phyloP scores from a whole-genome alignment of 2,329 filamentous ascomycete species.

The Boeremia exigua region DNA sequence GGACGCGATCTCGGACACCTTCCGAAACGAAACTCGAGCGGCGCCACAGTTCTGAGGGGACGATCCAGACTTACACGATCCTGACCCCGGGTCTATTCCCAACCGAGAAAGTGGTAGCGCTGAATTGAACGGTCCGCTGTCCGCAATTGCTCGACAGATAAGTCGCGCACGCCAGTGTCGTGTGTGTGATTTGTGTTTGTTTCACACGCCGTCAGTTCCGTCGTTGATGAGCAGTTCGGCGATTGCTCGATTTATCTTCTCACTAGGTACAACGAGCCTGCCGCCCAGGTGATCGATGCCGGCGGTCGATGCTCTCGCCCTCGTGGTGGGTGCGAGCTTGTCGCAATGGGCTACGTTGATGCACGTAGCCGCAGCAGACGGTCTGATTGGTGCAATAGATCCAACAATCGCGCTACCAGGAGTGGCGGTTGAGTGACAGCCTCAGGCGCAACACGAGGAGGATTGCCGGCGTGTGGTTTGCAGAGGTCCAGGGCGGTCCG shows the following conservation, averaged over 20 bases:
- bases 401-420: constrained; percentile 6
- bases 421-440: constrained; percentile 1
- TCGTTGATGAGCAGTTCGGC: neutral
- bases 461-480: constrained; percentile 9
- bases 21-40: constrained; percentile 21
- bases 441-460: constrained; percentile 11
- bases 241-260: neutral
- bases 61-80: constrained; percentile 21
- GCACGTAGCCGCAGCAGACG: constrained; percentile 9
- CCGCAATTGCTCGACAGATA: constrained; percentile 9
- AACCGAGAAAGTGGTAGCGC: constrained; percentile 9
- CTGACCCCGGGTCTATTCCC: constrained; percentile 4
- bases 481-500: neutral
- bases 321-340: constrained; percentile 4
- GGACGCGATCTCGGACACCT: constrained; percentile 18
- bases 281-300: neutral
- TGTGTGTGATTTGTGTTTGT: neutral
- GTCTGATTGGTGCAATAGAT: constrained; percentile 12
- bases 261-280: neutral
- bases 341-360: constrained; percentile 7
- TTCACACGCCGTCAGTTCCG: constrained; percentile 2
- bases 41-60: constrained; percentile 12
- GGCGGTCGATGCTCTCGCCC: constrained; percentile 4
- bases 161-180: constrained; percentile 13
- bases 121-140: constrained; percentile 10